phyloP scores from a whole-genome alignment of 148 eudicot genomes.

The Oxyria digyna region DNA sequence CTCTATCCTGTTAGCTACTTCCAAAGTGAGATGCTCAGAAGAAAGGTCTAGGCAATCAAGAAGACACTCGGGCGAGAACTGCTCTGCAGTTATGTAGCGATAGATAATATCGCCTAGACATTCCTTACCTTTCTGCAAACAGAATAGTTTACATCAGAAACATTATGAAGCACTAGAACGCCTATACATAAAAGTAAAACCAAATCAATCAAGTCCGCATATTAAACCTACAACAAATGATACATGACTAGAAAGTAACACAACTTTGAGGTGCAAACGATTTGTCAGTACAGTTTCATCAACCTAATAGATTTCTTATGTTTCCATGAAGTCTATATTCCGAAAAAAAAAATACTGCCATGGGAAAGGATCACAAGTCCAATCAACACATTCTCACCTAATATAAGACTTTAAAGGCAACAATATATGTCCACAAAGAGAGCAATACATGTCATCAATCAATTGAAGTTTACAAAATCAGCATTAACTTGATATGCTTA shows the following conservation, averaged over 20 bases:
- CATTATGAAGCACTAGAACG: not conserved
- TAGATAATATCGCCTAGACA: slow-evolving; percentile 35
- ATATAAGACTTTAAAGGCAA: not conserved
- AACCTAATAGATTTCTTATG: not conserved
- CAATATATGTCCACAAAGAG: not conserved
- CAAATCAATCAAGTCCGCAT: not conserved
- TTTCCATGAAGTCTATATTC: not conserved
- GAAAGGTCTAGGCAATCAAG: slow-evolving; percentile 33
- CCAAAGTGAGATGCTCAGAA: slow-evolving; percentile 32
- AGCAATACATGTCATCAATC: not conserved
- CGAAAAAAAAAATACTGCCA: no score
- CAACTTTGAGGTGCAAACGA: not conserved
- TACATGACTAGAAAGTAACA: not conserved
- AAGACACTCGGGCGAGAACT: slow-evolving; percentile 32
- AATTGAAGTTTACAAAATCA: not conserved
- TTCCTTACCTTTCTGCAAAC: slow-evolving; percentile 29
- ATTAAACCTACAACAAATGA: not conserved
- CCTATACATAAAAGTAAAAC: not conserved
- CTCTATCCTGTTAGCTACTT: slow-evolving; percentile 38
- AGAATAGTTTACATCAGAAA: not conserved
- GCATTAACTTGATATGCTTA: not conserved
- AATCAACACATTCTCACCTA: not conserved
- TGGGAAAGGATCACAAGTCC: not conserved
- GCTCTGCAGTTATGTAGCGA: slow-evolving; percentile 28
- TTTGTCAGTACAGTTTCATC: no score